Evolutionary conservation across 192 early-diverging fungal species (phyloP).

Genomic region (Phlyctochytrium arcticum): DNA sequence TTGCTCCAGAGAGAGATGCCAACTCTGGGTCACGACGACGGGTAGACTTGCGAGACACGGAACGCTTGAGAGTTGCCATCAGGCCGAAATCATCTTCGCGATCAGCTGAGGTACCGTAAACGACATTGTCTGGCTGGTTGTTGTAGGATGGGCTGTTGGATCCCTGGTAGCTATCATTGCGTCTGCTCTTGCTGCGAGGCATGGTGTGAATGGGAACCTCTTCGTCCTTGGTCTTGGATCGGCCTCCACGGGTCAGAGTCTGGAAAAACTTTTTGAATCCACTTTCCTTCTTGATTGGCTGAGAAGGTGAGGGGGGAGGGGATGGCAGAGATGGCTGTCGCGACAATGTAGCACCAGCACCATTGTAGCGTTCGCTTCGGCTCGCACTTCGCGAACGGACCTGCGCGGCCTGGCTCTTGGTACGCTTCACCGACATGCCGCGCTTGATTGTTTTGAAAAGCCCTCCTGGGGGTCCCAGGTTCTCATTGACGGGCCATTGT

Average conservation of each 20-base stretch:
- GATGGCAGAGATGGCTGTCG: neutral
- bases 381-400: neutral
- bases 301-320: neutral
- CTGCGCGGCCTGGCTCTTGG: slow-evolving; percentile 11
- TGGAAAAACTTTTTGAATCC: slow-evolving; percentile 21
- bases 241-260: slow-evolving; percentile 25
- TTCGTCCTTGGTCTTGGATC: slow-evolving; percentile 7
- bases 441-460: slow-evolving; percentile 41
- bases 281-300: slow-evolving; percentile 14
- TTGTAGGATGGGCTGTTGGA: neutral
- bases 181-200: slow-evolving; percentile 7
- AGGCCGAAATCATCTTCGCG: slow-evolving; percentile 22
- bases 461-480: slow-evolving; percentile 25
- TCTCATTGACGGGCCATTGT: slow-evolving; percentile 9
- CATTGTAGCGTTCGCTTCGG: slow-evolving; percentile 5
- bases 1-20: neutral
- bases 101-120: slow-evolving; percentile 9
- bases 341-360: neutral
- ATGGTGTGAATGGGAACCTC: neutral
- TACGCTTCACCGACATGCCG: slow-evolving; percentile 23
- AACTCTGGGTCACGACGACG: slow-evolving; percentile 12
- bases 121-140: neutral
- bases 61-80: slow-evolving; percentile 22
- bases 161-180: neutral
- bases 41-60: slow-evolving; percentile 22